These are phyloP conservation scores for Aspergillus luchuensis DNA, from an alignment of 2,329 filamentous ascomycete genomes.

Conservation along the genomic window DNA sequence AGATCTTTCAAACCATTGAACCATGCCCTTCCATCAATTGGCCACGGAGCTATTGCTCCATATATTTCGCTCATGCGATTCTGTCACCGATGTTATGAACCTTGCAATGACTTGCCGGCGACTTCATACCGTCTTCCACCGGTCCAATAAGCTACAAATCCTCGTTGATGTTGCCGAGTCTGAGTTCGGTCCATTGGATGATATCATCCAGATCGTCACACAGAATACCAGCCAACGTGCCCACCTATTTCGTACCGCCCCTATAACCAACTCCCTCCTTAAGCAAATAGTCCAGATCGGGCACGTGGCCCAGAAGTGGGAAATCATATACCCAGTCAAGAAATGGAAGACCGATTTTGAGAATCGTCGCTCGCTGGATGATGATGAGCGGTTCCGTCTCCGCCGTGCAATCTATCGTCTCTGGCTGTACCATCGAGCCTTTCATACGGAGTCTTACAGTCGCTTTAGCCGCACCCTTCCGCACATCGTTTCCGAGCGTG, in stretches of 20 bases:
- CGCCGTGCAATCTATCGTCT: conserved; percentile 62
- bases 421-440: conserved; percentile 62
- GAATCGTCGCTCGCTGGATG: conserved; percentile 55
- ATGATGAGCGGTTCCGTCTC: conserved; percentile 53
- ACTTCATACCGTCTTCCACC: conserved; percentile 55
- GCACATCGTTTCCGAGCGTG: conserved; percentile 53
- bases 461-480: conserved; percentile 53
- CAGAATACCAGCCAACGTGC: conserved; percentile 62
- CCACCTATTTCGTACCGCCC: conserved; percentile 55
- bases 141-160: conserved; percentile 57
- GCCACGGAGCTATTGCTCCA: conserved; percentile 62
- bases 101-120: conserved; percentile 58
- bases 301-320: conserved; percentile 59
- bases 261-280: conserved; percentile 58
- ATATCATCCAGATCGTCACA: conserved; percentile 62
- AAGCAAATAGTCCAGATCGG: conserved; percentile 58
- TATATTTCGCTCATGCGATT: conserved; percentile 56
- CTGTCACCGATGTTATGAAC: conserved; percentile 56
- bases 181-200: conserved; percentile 60
- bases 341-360: conserved; percentile 63
- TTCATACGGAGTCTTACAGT: conserved; percentile 56
- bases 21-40: conserved; percentile 58
- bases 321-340: conserved; percentile 63
- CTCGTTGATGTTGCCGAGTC: conserved; percentile 56
- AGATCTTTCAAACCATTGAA: conserved; percentile 8